phyloP scores from a whole-genome alignment of 2,329 filamentous ascomycete genomes.

The Neonectria ditissima region DNA sequence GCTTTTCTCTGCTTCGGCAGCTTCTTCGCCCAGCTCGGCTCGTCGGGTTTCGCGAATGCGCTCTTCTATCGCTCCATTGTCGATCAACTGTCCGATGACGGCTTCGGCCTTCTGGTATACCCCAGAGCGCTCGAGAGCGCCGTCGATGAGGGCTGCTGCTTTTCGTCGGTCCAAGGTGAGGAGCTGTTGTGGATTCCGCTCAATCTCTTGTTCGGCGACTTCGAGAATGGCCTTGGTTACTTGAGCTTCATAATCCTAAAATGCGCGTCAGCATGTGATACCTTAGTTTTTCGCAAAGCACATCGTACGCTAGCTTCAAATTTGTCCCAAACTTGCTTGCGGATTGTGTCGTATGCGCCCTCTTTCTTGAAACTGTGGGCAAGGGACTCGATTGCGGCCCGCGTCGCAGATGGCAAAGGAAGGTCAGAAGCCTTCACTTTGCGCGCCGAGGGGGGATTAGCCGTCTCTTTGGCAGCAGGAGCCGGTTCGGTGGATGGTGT shows the following conservation, averaged over 20 bases:
- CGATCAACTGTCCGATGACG: conserved; percentile 75
- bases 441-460: conserved; percentile 39
- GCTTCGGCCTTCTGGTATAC: conserved; percentile 79
- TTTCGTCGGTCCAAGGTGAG: conserved; percentile 80
- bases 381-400: conserved; percentile 78
- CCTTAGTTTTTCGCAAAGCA: conserved; percentile 5
- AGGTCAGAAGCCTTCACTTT: conserved; percentile 81
- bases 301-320: conserved; percentile 75
- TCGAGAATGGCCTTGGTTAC: conserved; percentile 75
- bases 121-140: conserved; percentile 79
- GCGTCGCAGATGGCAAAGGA: conserved; percentile 78
- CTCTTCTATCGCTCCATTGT: conserved; percentile 74
- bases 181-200: conserved; percentile 77
- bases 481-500: conserved; percentile 41
- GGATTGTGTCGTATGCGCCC: conserved; percentile 82
- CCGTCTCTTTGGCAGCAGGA: conserved; percentile 33
- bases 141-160: conserved; percentile 80
- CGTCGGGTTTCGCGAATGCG: conserved; percentile 76
- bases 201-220: conserved; percentile 79
- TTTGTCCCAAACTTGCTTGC: conserved; percentile 81
- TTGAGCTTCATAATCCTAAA: conserved; percentile 75
- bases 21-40: conserved; percentile 76
- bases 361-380: conserved; percentile 89
- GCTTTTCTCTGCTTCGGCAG: conserved; percentile 71
- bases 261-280: conserved; percentile 3